Base-by-base conservation (phyloP, 139 green algal species). In the Eudorina sp. region DNA sequence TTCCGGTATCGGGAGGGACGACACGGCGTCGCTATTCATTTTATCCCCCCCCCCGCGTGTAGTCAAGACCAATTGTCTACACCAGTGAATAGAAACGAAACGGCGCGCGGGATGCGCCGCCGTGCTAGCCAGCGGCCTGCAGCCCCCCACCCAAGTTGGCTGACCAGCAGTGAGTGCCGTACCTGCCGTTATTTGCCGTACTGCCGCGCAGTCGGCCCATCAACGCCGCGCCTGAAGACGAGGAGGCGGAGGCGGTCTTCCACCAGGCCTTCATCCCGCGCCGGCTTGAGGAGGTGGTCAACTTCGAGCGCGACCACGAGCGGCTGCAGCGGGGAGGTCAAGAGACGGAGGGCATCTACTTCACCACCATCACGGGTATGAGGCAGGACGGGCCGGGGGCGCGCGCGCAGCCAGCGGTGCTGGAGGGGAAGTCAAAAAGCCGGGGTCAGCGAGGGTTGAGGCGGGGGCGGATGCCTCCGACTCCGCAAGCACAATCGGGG, bases 281-380 rank as follows among this genome's bases (percentile, higher is more conserved):
- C 40, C 92, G 92, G 69, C 91, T 99, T 77, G 96, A 98, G 25
- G 95, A 99, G 89, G 97, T 99, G 41, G 60, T 91, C 21, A 77
- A 98, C 84, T 97, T 96, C 83, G 97, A 99, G 93, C 86, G 94
- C 3, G 97, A 99, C 84, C 90, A 95, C 34, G 92, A 96, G 13
- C 80, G 95, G 2, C 90, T 99, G 21, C 60, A 91, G 86, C 27
- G 79, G 18, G 77, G 77, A 3, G 77, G 77, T 6, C 70, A 76
- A 45, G 89, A 91, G n/a, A 85, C 85, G 31, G 95, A 99, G 91
- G 97, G 97, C 53, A 98, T 99, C 83, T 99, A 98, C 93, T 99
- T 90, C 95, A 97, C 84, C 85, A 78, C 41, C 31, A 83, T 95
- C 64, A 89, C 83, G 38, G 91, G 91, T 29, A 92, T 96, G 88